A percentile compares a stretch with the other conserved stretches of the same genome.
phyloP scores from a whole-genome alignment of 768 basidiomycete genomes.

The Auriscalpium orientale region DNA sequence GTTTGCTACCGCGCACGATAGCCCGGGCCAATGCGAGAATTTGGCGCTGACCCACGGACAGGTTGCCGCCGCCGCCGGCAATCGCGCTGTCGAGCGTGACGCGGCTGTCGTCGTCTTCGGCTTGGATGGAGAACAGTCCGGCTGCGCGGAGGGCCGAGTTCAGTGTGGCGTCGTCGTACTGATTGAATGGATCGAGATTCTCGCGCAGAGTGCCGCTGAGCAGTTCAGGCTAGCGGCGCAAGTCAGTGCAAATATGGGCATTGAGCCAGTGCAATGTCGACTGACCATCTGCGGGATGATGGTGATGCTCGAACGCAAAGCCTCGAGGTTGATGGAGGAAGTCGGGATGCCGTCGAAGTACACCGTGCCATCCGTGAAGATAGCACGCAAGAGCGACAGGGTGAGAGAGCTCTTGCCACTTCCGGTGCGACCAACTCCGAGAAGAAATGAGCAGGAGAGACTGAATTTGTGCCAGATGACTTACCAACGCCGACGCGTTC shows the following conservation, averaged over 20 bases:
- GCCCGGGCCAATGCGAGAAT: constrained; percentile 54
- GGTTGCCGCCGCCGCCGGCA: constrained; percentile 35
- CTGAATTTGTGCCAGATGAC: constrained; percentile 7
- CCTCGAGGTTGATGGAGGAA: constrained; percentile 42
- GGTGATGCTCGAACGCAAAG: constrained; percentile 44
- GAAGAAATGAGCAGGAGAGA: not conserved
- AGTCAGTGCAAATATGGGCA: constrained; percentile 1
- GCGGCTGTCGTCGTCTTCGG: constrained; percentile 26
- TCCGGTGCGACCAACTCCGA: constrained; percentile 49
- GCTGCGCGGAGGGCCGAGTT: constrained; percentile 45
- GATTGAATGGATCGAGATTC: constrained; percentile 53
- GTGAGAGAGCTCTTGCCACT: constrained; percentile 51
- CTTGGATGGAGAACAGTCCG: constrained; percentile 36
- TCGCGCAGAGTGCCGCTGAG: constrained; percentile 48
- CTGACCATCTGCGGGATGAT: constrained; percentile 53
- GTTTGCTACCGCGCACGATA: constrained; percentile 45
- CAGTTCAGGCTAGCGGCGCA: constrained; percentile 33
- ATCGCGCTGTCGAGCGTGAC: constrained; percentile 40
- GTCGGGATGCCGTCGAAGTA: constrained; percentile 43
- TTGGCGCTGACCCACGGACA: constrained; percentile 54
- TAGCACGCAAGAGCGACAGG: constrained; percentile 45
- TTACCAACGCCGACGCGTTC: constrained; percentile 50
- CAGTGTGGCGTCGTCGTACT: constrained; percentile 45
- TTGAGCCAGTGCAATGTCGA: not conserved
- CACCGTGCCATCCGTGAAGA: constrained; percentile 44